These are phyloP conservation scores for Colletotrichum endophyticum DNA, from an alignment of 2,329 filamentous ascomycete species.

Conservation along the genomic window DNA sequence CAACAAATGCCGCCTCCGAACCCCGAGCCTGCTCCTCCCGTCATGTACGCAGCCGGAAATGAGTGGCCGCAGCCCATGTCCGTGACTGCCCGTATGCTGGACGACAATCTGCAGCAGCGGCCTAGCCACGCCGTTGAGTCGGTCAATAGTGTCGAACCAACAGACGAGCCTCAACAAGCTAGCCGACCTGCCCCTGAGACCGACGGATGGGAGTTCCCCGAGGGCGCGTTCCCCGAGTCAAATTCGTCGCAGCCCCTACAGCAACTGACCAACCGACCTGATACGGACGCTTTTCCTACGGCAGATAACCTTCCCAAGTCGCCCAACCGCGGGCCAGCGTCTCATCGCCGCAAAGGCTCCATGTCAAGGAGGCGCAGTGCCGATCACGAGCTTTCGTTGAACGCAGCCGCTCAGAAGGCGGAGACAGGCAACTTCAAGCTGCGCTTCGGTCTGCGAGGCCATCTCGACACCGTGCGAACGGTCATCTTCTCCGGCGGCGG, in stretches of 20 bases:
- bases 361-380: slow-evolving; percentile 73
- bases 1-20: slow-evolving; percentile 59
- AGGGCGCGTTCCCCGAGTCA: slow-evolving; percentile 69
- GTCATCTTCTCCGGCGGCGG: slow-evolving; percentile 97
- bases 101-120: slow-evolving; percentile 33
- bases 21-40: slow-evolving; percentile 49
- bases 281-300: slow-evolving; percentile 86
- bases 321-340: slow-evolving; percentile 70
- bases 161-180: slow-evolving; percentile 42
- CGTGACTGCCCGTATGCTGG: slow-evolving; percentile 30
- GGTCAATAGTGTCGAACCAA: slow-evolving; percentile 40
- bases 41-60: slow-evolving; percentile 36
- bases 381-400: slow-evolving; percentile 67
- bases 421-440: slow-evolving; percentile 88
- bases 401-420: slow-evolving; percentile 56
- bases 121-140: slow-evolving; percentile 45
- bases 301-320: slow-evolving; percentile 84
- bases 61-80: slow-evolving; percentile 36
- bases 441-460: slow-evolving; percentile 87
- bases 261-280: slow-evolving; percentile 69
- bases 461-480: slow-evolving; percentile 90
- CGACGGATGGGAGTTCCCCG: slow-evolving; percentile 94
- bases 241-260: slow-evolving; percentile 45
- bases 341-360: slow-evolving; percentile 82
- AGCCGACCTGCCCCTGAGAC: slow-evolving; percentile 51